Evolutionary conservation across 2,329 filamentous ascomycete species (phyloP).

Genomic region (Fusarium longipes): DNA sequence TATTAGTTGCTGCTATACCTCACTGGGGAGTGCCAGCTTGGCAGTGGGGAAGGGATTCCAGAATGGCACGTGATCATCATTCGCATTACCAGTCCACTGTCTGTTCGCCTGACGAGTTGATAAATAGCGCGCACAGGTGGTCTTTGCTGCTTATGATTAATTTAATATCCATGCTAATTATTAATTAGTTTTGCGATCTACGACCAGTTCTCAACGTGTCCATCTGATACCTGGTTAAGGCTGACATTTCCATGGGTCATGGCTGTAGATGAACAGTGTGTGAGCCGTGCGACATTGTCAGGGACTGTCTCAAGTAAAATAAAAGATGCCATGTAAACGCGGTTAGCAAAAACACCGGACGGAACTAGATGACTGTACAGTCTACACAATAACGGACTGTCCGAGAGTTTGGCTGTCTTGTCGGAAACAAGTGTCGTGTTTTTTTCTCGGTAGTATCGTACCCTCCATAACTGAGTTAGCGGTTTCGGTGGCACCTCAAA

Average conservation of each 20-base stretch:
- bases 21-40: too few relatives aligned
- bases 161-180: not conserved
- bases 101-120: not conserved
- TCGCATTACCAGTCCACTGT: not conserved
- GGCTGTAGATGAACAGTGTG: not conserved
- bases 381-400: slow-evolving; percentile 5
- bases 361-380: not conserved
- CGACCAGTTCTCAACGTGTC: not conserved
- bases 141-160: not conserved
- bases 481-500: not conserved
- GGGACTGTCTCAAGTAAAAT: not conserved
- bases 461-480: not conserved
- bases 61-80: too few relatives aligned
- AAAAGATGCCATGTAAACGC: not conserved
- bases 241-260: slow-evolving; percentile 16
- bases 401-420: slow-evolving; percentile 4
- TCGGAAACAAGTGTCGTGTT: slow-evolving; percentile 8
- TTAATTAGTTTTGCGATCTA: not conserved
- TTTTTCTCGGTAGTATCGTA: slow-evolving; percentile 4
- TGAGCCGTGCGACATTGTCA: slow-evolving; percentile 13
- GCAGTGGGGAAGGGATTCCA: too few relatives aligned
- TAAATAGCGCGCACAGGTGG: not conserved
- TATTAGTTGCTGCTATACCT: too few relatives aligned
- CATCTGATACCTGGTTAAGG: not conserved
- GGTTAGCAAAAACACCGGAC: not conserved